Percentiles rank a stretch among this genome's conserved stretches.
These are phyloP conservation scores for Odontarrhena argentea DNA, from an alignment of 345 rosid species.

Conservation along the genomic window DNA sequence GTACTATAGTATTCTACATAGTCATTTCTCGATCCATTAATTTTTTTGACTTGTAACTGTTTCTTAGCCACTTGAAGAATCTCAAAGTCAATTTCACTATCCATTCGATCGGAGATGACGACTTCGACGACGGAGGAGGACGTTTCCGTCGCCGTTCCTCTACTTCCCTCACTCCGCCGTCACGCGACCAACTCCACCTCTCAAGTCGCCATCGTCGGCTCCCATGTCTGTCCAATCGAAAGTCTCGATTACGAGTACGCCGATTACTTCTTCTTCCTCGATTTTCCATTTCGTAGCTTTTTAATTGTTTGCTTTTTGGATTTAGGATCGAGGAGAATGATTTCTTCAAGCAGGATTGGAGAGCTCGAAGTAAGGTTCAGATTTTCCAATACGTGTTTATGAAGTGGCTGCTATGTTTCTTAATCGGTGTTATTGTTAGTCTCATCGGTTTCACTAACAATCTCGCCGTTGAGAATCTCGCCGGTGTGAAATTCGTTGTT, in stretches of 20 bases:
- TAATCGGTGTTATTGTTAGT: conserved; percentile 68
- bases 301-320: conserved; percentile 1
- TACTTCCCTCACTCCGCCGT: conserved; percentile 52
- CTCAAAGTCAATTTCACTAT: not conserved
- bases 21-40: too few relatives aligned
- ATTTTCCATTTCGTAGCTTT: not conserved
- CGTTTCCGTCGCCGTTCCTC: conserved; percentile 55
- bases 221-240: conserved; percentile 76
- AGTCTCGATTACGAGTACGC: conserved; percentile 92
- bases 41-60: too few relatives aligned
- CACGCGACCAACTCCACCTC: conserved; percentile 61
- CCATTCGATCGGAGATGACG: conserved; percentile 14
- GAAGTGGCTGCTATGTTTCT: conserved; percentile 83
- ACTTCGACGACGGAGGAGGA: conserved; percentile 22
- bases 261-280: not conserved
- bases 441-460: conserved; percentile 77
- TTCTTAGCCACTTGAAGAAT: too few relatives aligned
- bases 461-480: conserved; percentile 88
- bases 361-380: conserved; percentile 60
- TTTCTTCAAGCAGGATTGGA: conserved; percentile 93
- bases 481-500: conserved; percentile 81
- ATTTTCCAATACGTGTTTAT: conserved; percentile 72
- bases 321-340: conserved; percentile 80
- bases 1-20: too few relatives aligned
- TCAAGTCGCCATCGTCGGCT: conserved; percentile 92